These are phyloP conservation scores for Eucalyptus regnans DNA, from an alignment of 345 rosid genomes.

Conservation along the genomic window DNA sequence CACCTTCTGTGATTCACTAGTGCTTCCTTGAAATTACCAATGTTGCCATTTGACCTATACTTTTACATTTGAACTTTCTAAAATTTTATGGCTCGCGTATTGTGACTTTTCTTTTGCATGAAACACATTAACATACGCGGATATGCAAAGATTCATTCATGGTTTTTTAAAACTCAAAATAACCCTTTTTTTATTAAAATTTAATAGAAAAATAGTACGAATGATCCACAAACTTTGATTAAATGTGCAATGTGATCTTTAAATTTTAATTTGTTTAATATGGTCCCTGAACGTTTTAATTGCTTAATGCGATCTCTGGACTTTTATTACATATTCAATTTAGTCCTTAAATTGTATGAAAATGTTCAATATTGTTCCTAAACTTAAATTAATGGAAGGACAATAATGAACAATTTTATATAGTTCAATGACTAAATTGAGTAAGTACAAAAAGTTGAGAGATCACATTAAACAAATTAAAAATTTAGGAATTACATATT, in stretches of 20 bases:
- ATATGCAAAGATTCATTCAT: background rate
- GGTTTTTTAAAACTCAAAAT: background rate
- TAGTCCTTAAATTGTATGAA: fast-evolving
- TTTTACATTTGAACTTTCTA: background rate
- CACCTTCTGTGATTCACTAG: background rate
- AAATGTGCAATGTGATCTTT: too few species aligned
- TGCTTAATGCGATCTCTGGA: too few species aligned
- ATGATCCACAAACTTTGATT: too few species aligned
- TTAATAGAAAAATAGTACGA: background rate
- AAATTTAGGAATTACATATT: fast-evolving
- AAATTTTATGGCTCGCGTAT: background rate
- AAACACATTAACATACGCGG: background rate
- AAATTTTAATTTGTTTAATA: too few species aligned
- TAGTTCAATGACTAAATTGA: too few species aligned
- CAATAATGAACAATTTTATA: too few species aligned
- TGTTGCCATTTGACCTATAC: background rate
- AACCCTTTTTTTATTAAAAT: background rate
- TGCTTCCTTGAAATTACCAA: background rate
- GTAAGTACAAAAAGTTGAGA: too few species aligned
- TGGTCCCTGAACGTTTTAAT: too few species aligned
- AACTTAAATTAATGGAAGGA: too few species aligned
- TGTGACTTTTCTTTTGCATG: background rate
- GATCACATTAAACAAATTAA: too few species aligned
- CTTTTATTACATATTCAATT: too few species aligned
- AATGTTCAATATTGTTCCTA: too few species aligned